These are phyloP conservation scores for Aspergillus sp. DNA, from an alignment of 2,329 filamentous ascomycete genomes.

Conservation along the genomic window DNA sequence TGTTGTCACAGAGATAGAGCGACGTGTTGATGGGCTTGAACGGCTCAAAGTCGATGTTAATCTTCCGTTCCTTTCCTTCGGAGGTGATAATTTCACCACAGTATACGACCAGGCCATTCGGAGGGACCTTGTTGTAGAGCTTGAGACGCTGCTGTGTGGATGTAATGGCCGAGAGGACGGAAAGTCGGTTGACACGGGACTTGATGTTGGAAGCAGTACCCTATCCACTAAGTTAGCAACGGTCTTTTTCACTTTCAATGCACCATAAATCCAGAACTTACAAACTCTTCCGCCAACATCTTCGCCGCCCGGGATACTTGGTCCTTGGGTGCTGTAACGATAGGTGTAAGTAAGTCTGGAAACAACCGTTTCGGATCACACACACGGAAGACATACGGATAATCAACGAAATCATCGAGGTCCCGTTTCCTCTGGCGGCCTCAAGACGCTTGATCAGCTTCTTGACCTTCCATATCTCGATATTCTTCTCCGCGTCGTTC, in stretches of 20 bases:
- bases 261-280: slow-evolving; percentile 40
- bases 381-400: slow-evolving; percentile 60
- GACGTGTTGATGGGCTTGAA: slow-evolving; percentile 99
- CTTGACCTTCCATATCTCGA: slow-evolving; percentile 87
- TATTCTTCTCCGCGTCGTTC: slow-evolving; percentile 97
- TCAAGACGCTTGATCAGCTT: slow-evolving; percentile 99
- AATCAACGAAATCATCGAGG: slow-evolving; percentile 98
- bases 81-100: slow-evolving; percentile 99
- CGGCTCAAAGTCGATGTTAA: slow-evolving; percentile 99
- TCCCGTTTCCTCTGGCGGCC: slow-evolving; percentile 94
- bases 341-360: slow-evolving; percentile 12
- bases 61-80: slow-evolving; percentile 98
- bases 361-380: not conserved
- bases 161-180: slow-evolving; percentile 94
- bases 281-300: slow-evolving; percentile 99
- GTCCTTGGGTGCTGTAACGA: slow-evolving; percentile 75
- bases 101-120: slow-evolving; percentile 96
- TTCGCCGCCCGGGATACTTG: slow-evolving; percentile 93
- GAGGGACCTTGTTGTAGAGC: slow-evolving; percentile 97
- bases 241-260: not conserved
- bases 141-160: slow-evolving; percentile 98
- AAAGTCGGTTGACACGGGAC: slow-evolving; percentile 96
- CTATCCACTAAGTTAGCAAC: slow-evolving; percentile 37
- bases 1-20: slow-evolving; percentile 98
- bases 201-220: slow-evolving; percentile 99